Conservation (phyloP, 768 basidiomycete species). For the Krasilnikovozyma curviuscula region DNA sequence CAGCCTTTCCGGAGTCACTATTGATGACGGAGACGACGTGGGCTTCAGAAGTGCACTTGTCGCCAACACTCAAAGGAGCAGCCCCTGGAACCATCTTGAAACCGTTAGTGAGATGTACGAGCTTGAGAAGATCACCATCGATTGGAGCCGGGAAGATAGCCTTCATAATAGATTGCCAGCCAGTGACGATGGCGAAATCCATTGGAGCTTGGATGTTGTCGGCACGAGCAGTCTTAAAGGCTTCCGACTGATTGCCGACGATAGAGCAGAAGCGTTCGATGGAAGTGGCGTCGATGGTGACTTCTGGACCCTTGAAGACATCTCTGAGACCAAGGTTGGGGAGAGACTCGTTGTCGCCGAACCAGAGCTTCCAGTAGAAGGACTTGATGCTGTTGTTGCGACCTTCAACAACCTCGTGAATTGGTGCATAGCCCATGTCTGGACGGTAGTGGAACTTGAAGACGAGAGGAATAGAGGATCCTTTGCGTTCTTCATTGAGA, state of each 20-base stretch:
- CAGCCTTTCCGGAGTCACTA: conserved; percentile 75
- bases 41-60: conserved; percentile 76
- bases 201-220: conserved; percentile 69
- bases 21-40: conserved; percentile 77
- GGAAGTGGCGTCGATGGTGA: conserved; percentile 44
- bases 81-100: conserved; percentile 74
- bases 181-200: conserved; percentile 96
- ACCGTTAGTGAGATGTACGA: conserved; percentile 92
- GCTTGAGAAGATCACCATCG: conserved; percentile 83
- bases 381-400: conserved; percentile 78
- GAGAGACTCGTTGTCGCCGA: conserved; percentile 60
- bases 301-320: conserved; percentile 67
- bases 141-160: conserved; percentile 83
- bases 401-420: conserved; percentile 67
- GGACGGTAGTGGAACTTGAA: conserved; percentile 76
- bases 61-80: conserved; percentile 57
- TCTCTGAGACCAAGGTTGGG: conserved; percentile 63
- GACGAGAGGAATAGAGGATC: conserved; percentile 53
- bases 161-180: conserved; percentile 99
- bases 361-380: conserved; percentile 98
- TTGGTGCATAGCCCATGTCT: conserved; percentile 69
- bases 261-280: conserved; percentile 82
- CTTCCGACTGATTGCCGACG: conserved; percentile 79
- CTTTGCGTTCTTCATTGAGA: conserved; percentile 64
- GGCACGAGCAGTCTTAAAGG: conserved; percentile 61